Base-by-base conservation (phyloP, 2,329 filamentous ascomycete genomes). In the Macrophomina tecta region DNA sequence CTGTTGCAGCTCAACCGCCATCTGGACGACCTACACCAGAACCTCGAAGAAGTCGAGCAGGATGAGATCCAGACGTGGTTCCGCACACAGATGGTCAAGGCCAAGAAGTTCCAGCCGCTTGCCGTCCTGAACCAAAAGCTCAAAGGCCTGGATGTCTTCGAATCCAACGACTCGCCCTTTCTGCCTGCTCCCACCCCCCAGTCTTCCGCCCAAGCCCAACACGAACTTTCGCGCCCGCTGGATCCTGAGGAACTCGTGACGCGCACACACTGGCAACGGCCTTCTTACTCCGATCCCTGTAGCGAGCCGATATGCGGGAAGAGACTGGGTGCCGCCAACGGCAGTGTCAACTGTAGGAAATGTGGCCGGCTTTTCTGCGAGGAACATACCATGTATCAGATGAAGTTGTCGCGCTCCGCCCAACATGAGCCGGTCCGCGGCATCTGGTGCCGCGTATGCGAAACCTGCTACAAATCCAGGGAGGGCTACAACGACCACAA, bases 351-450 rank as follows among this genome's bases (percentile, higher is more conserved):
- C 77, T 99, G 95, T 79, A 87, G 95, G 69, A 93, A 94, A 69
- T 99, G 95, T 74, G 95, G 95, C 6, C 90, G 90, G 72, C 82
- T 99, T 48, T 99, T 98, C 76, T 99, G 95, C 79, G 95, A 98
- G 75, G 92, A 94, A 72, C 95, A 99, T 77, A 98, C 95, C 63
- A 97, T 99, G 94, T 99, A 98, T 76, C 94, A 99, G 82, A 98
- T 98, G 91, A 97, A 96, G 82, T 84, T 99, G 11, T 97, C 94
- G 8, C 86, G 94, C 65, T 91, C 93, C 36, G 95, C 95, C 4
- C 87, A 90, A 67, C 93, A 97, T 79, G 95, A 99, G 70, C 94
- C 95, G 0, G 88, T 95, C 1, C 85, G 94, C 69, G 95, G 95
- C 7, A 87, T 92, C 72, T 99, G 95, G 95, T 97, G 92, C 72